These are phyloP conservation scores for Alectoria sarmentosa DNA, from an alignment of 495 filamentous ascomycete species.

Conservation along the genomic window DNA sequence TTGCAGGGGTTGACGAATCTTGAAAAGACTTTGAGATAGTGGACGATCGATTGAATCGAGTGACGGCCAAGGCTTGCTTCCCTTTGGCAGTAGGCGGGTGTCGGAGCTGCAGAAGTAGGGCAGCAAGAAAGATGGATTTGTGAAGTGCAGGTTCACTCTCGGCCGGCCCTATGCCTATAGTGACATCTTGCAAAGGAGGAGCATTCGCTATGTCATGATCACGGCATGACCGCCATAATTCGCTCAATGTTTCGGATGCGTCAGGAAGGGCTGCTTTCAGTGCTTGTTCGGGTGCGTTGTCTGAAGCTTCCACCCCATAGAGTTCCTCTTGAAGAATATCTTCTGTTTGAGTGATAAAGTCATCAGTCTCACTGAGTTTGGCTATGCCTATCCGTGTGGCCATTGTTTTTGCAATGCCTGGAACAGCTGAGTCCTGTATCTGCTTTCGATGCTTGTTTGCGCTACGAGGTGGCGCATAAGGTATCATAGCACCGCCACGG, in stretches of 20 bases:
- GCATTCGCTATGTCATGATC: slow-evolving; percentile 37
- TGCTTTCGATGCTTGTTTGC: slow-evolving; percentile 27
- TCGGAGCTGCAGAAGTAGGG: slow-evolving; percentile 64
- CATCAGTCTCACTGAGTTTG: slow-evolving; percentile 40
- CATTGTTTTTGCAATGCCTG: slow-evolving; percentile 44
- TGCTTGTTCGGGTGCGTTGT: slow-evolving; percentile 49
- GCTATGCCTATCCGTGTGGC: slow-evolving; percentile 42
- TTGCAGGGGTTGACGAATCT: slow-evolving; percentile 30
- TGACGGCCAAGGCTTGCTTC: slow-evolving; percentile 28
- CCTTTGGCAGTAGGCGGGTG: slow-evolving; percentile 47
- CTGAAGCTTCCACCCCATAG: slow-evolving; percentile 43
- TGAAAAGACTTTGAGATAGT: slow-evolving; percentile 18
- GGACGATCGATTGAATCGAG: slow-evolving; percentile 18
- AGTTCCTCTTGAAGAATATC: slow-evolving; percentile 32
- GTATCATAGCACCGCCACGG: slow-evolving; percentile 34
- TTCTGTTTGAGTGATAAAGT: slow-evolving; percentile 53
- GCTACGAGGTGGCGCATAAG: slow-evolving; percentile 39
- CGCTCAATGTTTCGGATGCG: slow-evolving; percentile 46
- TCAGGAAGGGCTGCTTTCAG: slow-evolving; percentile 49
- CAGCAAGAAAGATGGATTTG: slow-evolving; percentile 68
- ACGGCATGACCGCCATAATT: slow-evolving; percentile 51
- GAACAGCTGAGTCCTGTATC: slow-evolving; percentile 38
- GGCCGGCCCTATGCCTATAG: slow-evolving; percentile 53
- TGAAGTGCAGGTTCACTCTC: slow-evolving; percentile 49
- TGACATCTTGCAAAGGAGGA: slow-evolving; percentile 45